These are phyloP conservation scores for Isoetes taiwanensis DNA, from an alignment of 75 land plant genomes.

Conservation along the genomic window DNA sequence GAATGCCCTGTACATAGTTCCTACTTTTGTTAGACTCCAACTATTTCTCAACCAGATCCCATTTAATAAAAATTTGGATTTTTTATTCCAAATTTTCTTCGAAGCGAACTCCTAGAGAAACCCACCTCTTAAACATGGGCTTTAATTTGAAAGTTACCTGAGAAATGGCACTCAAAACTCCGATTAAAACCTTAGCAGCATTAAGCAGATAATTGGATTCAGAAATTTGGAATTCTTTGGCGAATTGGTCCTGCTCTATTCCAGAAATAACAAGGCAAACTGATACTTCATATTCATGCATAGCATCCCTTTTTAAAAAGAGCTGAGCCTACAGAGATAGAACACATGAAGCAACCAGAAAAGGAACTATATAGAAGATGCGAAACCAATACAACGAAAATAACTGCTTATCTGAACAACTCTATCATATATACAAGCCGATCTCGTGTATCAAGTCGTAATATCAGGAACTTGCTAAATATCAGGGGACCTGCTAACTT, in stretches of 20 bases:
- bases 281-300: conserved; percentile 16
- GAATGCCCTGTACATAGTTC: too few relatives aligned
- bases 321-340: too few relatives aligned
- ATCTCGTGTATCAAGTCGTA: too few relatives aligned
- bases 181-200: conserved; percentile 14
- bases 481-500: too few relatives aligned
- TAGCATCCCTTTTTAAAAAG: neutral
- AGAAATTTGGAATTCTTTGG: neutral
- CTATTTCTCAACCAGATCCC: too few relatives aligned
- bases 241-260: neutral
- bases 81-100: conserved; percentile 29
- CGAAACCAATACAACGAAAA: too few relatives aligned
- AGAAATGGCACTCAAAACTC: conserved; percentile 12
- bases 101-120: conserved; percentile 25
- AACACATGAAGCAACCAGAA: too few relatives aligned
- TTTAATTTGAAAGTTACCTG: conserved; percentile 34
- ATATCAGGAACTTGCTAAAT: too few relatives aligned
- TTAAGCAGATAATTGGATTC: conserved; percentile 1
- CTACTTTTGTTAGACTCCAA: too few relatives aligned
- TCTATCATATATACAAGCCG: too few relatives aligned
- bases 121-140: conserved; percentile 43
- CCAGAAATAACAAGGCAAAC: conserved; percentile 14
- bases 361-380: too few relatives aligned
- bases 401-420: too few relatives aligned
- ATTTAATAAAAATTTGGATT: conserved; percentile 20